These are phyloP conservation scores for Micractinium conductrix DNA, from an alignment of 139 green algal species.

Conservation along the genomic window DNA sequence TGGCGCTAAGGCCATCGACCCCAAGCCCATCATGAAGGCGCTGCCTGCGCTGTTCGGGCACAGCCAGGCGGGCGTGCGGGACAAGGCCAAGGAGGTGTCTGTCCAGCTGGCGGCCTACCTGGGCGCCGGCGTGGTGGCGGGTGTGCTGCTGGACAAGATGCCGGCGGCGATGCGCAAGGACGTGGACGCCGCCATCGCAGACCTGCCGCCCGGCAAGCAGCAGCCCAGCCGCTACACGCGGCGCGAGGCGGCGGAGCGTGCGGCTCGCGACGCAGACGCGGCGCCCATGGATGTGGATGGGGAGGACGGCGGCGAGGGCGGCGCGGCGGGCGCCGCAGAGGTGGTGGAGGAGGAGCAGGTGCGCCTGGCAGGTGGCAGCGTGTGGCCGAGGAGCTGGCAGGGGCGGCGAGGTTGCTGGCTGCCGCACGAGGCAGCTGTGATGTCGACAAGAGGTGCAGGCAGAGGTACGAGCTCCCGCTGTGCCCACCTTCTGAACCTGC, in stretches of 20 bases:
- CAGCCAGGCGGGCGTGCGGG: slow-evolving; percentile 86
- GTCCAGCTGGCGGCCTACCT: slow-evolving; percentile 86
- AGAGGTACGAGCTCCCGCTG: no score
- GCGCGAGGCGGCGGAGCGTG: slow-evolving; percentile 64
- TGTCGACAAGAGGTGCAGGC: no score
- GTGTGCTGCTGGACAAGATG: slow-evolving; percentile 87
- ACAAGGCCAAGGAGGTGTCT: slow-evolving; percentile 86
- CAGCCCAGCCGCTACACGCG: slow-evolving; percentile 70
- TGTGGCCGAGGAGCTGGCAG: neutral
- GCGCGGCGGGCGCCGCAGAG: neutral
- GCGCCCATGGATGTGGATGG: slow-evolving; percentile 37
- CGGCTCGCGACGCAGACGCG: slow-evolving; percentile 34
- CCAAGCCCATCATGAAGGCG: slow-evolving; percentile 87
- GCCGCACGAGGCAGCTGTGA: no score
- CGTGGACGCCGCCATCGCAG: slow-evolving; percentile 58
- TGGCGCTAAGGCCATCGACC: slow-evolving; percentile 75
- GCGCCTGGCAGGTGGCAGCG: no score
- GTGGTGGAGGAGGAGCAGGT: slow-evolving; percentile 34
- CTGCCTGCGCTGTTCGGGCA: slow-evolving; percentile 86
- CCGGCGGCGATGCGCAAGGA: slow-evolving; percentile 89
- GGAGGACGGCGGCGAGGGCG: neutral
- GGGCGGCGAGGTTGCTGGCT: neutral
- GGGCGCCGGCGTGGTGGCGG: slow-evolving; percentile 67
- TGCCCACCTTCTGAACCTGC: neutral
- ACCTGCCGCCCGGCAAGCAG: slow-evolving; percentile 31